Base-by-base conservation (phyloP, 805 yeast genomes). In the Pichia occidentalis region DNA sequence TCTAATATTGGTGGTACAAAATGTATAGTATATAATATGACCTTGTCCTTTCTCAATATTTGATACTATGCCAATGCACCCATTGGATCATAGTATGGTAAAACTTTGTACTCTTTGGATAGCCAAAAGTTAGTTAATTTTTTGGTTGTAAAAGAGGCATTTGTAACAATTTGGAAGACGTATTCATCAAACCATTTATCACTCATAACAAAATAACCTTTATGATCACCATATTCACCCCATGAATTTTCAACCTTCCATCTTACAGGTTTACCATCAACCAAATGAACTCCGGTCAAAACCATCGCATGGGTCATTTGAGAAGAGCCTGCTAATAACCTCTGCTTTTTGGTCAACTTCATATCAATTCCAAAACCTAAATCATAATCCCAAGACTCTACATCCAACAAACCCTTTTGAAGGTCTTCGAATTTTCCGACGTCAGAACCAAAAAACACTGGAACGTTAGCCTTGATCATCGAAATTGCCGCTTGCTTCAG, bases 221-320 rank as follows among this genome's bases (percentile, higher is more conserved):
- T 77, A 43, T 71, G 70, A 29, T 85, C 85, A 17, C 72, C 66
- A 38, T 73, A 79, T 44, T 78, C 75, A 44, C 88, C 88, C 88
- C 88, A 81, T 1, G 88, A 81, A 60, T 82, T 81, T 60, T 81
- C 87, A 30, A 81, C 86, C 54, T 75, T 71, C 75, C 85, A 81
- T 52, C 86, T 71, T 19, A 73, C 60, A 19, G 87, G 85, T 47
- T 68, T 66, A 7, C 78, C 81, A 24, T 67, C 60, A 26, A 58
- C 45, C 21, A 86, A 57, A 58, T 85, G 88, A 35, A 84, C 92
- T 29, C 84, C 95, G 16, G 86, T 78, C 45, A 85, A 70, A 7
- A 79, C 76, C 95, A 85, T 85, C 23, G 95, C 95, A 54, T 85
- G 95, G 12, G 95, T 85, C 92, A 86, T 84, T 49, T 75, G 69